These are phyloP conservation scores for Pichia cephalocereana DNA, from an alignment of 805 yeast species.

Conservation along the genomic window DNA sequence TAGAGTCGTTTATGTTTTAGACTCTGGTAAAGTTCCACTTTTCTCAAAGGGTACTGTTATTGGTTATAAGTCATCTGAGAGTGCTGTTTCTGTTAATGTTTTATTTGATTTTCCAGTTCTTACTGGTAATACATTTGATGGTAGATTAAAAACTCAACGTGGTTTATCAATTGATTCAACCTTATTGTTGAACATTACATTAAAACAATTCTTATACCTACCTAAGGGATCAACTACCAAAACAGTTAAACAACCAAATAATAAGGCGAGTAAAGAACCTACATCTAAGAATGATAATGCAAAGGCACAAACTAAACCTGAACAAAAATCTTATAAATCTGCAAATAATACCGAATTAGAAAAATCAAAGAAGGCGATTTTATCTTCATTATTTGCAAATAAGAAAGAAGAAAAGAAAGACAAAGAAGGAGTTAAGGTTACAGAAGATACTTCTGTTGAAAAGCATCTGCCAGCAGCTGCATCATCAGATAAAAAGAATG, in stretches of 20 bases:
- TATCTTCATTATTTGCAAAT: conserved; percentile 15
- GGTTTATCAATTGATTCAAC: conserved; percentile 81
- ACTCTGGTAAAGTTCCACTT: conserved; percentile 81
- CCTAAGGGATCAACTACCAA: conserved; percentile 30
- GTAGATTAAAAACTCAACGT: conserved; percentile 66
- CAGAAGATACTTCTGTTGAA: background rate
- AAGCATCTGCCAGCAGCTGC: background rate
- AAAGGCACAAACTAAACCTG: background rate
- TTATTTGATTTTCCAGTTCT: conserved; percentile 76
- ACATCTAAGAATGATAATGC: conserved; percentile 3
- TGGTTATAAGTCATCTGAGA: conserved; percentile 48
- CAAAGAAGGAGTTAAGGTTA: background rate
- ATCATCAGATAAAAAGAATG: conserved; percentile 15
- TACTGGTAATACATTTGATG: conserved; percentile 76
- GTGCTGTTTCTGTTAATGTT: conserved; percentile 59
- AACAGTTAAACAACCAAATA: background rate
- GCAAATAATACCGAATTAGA: background rate
- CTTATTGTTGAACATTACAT: conserved; percentile 66
- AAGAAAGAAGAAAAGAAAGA: conserved; percentile 12
- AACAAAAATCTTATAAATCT: background rate
- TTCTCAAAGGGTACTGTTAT: conserved; percentile 88
- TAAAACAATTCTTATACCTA: conserved; percentile 68
- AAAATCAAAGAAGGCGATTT: conserved; percentile 26
- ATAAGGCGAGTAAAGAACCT: background rate
- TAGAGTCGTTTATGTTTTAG: conserved; percentile 75